These are phyloP conservation scores for Teunomyces kruisii DNA, from an alignment of 805 yeast genomes.

Conservation along the genomic window DNA sequence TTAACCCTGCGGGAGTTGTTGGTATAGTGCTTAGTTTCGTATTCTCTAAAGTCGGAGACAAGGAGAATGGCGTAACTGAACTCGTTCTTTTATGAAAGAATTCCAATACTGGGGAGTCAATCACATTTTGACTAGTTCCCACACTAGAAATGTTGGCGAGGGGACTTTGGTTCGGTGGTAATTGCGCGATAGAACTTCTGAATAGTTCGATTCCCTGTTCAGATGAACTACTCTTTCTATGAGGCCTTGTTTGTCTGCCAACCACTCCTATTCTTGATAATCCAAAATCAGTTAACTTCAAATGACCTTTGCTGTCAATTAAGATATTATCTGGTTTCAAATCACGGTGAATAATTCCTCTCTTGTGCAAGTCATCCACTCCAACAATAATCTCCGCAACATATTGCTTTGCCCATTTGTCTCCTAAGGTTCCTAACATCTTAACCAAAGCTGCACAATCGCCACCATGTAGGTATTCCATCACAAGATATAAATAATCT, in stretches of 20 bases:
- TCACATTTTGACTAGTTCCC: constrained; percentile 6
- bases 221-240: constrained; percentile 41
- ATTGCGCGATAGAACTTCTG: constrained; percentile 24
- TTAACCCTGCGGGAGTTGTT: constrained; percentile 8
- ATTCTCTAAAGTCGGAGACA: constrained; percentile 40
- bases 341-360: constrained; percentile 93
- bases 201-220: constrained; percentile 44
- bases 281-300: constrained; percentile 94
- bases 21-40: constrained; percentile 12
- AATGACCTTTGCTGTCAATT: constrained; percentile 83
- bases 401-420: constrained; percentile 82
- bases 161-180: constrained; percentile 22
- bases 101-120: constrained; percentile 28
- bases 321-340: constrained; percentile 91
- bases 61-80: constrained; percentile 45
- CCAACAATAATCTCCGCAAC: constrained; percentile 90
- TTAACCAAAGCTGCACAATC: constrained; percentile 87
- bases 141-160: constrained; percentile 17
- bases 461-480: constrained; percentile 97
- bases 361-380: constrained; percentile 81
- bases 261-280: constrained; percentile 85
- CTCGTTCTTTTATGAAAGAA: constrained; percentile 32
- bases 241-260: constrained; percentile 62
- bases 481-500: constrained; percentile 84
- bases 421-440: constrained; percentile 78